Percentiles rank a stretch among this genome's conserved stretches.
Evolutionary conservation across 1,284 basidiomycete genomes (phyloP).

Genomic region (Caloboletus inedulis): DNA sequence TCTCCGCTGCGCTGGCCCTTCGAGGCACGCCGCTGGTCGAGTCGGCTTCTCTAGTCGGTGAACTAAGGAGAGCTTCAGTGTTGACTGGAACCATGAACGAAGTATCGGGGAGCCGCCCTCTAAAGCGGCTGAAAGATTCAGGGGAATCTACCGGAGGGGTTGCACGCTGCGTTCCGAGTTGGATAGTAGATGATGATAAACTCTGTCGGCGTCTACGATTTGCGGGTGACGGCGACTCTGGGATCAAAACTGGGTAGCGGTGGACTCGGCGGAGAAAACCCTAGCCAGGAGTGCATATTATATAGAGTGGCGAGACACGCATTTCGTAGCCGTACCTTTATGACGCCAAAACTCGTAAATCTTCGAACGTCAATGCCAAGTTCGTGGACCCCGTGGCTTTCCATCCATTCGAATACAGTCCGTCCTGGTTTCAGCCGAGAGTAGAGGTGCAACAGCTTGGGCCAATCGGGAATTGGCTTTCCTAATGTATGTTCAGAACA

Average conservation of each 20-base stretch:
- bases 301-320: neutral
- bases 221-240: constrained; percentile 30
- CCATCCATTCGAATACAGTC: constrained; percentile 89
- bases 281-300: constrained; percentile 34
- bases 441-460: constrained; percentile 81
- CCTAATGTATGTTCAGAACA: constrained; percentile 33
- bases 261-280: constrained; percentile 92
- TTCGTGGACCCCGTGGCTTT: constrained; percentile 65
- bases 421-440: constrained; percentile 82
- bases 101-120: constrained; percentile 34
- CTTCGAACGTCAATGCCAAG: constrained; percentile 87
- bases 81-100: constrained; percentile 28
- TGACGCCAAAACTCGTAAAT: constrained; percentile 98
- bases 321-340: constrained; percentile 60
- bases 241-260: constrained; percentile 81
- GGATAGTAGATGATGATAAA: constrained; percentile 33
- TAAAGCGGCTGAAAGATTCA: constrained; percentile 26
- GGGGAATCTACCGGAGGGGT: constrained; percentile 25
- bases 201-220: constrained; percentile 45
- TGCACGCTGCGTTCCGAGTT: constrained; percentile 25
- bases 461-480: constrained; percentile 71
- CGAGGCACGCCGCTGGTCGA: constrained; percentile 23
- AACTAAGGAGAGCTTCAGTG: constrained; percentile 28
- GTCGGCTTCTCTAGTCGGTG: constrained; percentile 25
- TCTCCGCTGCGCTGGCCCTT: constrained; percentile 56